Evolutionary conservation across 495 filamentous ascomycete species (phyloP), one percentile per base, ranked within the genome.

Genomic region (Chaetomidium leptoderma): DNA sequence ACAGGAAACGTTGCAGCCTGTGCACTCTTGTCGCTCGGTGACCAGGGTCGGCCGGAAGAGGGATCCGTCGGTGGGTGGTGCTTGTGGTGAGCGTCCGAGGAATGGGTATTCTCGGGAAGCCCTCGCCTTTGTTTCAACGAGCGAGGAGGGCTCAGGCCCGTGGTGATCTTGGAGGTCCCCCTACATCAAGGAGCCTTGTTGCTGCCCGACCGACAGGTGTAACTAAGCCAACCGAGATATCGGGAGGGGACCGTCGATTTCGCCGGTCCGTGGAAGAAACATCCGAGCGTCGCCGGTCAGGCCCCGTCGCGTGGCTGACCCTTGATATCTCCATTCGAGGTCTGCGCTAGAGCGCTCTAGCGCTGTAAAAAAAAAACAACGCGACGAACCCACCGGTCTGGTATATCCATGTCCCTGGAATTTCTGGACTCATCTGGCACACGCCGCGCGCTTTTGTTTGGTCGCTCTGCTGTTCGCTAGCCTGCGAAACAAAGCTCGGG

Each of bases 341-440:
- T 8, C 17, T 19, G 23, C 49, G 17, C 49, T 52, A 44, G 6
- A 21, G 9, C 11, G 30, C 40, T 42, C 42, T 46, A 46, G 30
- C 30, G 30, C 6, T 45, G 29, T 8, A 23, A 44, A 53, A 60
- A 27, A 23, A 44, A 53, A 60, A 27, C 33, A 33, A 17, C 49
- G 51, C 26, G 23, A 42, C 24, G 30, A 54, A 47, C 57, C 50
- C 57, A 55, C 44, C 50, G 35, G 50, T 49, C 21, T 60, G 57
- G 57, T 48, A 32, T 42, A 19, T 35, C 57, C 57, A 36, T 59
- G 57, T 45, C 46, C 1, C 19, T 2, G 43, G 19, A 55, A 13
- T 9, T 14, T 29, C 50, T 6, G 8, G 13, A 23, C 13, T 36
- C 19, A 9, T 7, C 16, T 53, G 32, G 27, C 17, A 19, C 33